phyloP scores from a whole-genome alignment of 148 eudicot species.

The Chenopodium suecicum region DNA sequence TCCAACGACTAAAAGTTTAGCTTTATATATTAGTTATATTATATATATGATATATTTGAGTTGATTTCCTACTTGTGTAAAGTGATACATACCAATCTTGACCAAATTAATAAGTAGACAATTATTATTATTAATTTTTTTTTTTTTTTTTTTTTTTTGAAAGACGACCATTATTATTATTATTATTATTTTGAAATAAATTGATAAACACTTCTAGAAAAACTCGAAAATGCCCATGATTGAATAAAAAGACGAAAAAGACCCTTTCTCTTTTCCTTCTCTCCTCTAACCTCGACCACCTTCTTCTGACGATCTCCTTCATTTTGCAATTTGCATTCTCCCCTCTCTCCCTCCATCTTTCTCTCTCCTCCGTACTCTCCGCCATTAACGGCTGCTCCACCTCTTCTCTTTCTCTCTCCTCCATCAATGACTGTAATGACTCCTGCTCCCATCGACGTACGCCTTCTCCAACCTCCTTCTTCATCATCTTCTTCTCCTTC shows the following conservation, averaged over 20 bases:
- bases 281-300: conserved; percentile 10
- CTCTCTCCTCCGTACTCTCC: no score
- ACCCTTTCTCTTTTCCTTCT: not conserved
- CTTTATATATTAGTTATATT: no score
- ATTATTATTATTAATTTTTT: no score
- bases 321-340: conserved; percentile 8
- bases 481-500: not conserved
- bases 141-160: no score
- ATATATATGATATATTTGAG: no score
- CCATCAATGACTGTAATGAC: conserved; percentile 59
- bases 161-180: no score
- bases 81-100: no score
- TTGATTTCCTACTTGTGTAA: no score
- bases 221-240: not conserved
- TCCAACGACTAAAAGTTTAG: no score
- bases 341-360: no score
- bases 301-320: conserved; percentile 34
- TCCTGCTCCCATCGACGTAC: conserved; percentile 62
- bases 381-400: not conserved
- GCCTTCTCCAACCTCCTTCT: not conserved
- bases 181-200: no score
- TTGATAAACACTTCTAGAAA: not conserved
- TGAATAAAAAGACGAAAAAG: not conserved
- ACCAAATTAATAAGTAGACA: no score
- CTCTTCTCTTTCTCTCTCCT: not conserved